Conservation (phyloP, 1,284 basidiomycete genomes). For the Irpex rosettiformis region DNA sequence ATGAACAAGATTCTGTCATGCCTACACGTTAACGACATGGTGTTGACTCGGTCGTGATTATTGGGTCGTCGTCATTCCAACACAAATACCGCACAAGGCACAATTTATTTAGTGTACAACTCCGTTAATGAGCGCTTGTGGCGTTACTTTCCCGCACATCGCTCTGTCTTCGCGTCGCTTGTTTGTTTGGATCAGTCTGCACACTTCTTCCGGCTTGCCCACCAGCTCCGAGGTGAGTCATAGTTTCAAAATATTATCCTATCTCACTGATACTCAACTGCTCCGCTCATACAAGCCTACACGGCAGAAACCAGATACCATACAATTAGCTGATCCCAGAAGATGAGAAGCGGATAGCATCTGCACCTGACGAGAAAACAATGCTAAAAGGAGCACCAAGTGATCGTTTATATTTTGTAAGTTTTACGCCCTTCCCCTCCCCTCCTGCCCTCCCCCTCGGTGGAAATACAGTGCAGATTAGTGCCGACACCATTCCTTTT, state of each 20-base stretch:
- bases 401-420: neutral
- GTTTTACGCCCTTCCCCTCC: too few species aligned
- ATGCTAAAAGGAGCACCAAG: too few species aligned
- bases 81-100: neutral
- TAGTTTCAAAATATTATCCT: neutral
- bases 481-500: neutral
- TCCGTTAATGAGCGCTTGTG: neutral
- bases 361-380: too few species aligned
- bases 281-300: too few species aligned
- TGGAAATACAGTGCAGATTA: neutral
- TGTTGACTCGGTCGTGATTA: neutral
- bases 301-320: too few species aligned
- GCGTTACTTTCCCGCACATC: neutral
- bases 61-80: neutral
- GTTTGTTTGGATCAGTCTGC: neutral
- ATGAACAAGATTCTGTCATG: neutral
- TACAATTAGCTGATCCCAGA: too few species aligned
- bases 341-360: too few species aligned
- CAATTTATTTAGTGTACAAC: neutral
- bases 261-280: too few species aligned
- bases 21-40: neutral
- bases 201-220: too few species aligned
- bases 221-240: slow-evolving; percentile 9
- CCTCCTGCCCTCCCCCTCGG: neutral
- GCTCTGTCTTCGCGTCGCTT: neutral